Conservation (phyloP, 1,284 basidiomycete genomes). For the Leucoagaricus sp. region DNA sequence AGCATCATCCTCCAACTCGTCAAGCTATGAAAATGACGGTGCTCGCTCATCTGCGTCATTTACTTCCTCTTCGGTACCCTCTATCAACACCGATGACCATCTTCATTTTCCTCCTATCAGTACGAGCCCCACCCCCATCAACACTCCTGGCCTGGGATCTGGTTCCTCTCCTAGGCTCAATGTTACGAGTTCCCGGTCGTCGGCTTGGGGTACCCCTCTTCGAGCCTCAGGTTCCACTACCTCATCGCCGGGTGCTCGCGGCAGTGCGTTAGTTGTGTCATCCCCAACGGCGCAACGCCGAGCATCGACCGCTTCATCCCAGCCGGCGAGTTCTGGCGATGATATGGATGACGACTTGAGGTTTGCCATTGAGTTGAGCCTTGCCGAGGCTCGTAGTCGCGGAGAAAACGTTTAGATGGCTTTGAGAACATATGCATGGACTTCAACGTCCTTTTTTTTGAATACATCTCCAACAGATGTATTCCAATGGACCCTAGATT, state of each 20-base stretch:
- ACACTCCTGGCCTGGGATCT: conserved; percentile 4
- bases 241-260: background rate
- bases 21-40: conserved; percentile 1
- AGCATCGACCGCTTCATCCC: background rate
- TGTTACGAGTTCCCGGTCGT: conserved; percentile 10
- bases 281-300: conserved; percentile 1
- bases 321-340: conserved; percentile 20
- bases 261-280: background rate
- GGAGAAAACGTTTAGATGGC: conserved; percentile 12
- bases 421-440: background rate
- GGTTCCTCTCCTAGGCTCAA: conserved; percentile 15
- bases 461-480: conserved; percentile 6
- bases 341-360: conserved; percentile 54
- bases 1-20: conserved; percentile 14
- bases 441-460: background rate
- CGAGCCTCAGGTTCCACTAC: background rate
- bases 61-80: background rate
- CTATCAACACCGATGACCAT: background rate
- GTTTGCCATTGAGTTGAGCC: conserved; percentile 56
- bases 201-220: conserved; percentile 27
- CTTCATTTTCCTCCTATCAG: conserved; percentile 12
- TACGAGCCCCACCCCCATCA: background rate
- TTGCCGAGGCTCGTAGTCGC: conserved; percentile 53
- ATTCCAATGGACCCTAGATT: background rate
- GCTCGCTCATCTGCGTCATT: background rate